phyloP scores from a whole-genome alignment of 768 basidiomycete species.

The Agrocybe chaxingu region DNA sequence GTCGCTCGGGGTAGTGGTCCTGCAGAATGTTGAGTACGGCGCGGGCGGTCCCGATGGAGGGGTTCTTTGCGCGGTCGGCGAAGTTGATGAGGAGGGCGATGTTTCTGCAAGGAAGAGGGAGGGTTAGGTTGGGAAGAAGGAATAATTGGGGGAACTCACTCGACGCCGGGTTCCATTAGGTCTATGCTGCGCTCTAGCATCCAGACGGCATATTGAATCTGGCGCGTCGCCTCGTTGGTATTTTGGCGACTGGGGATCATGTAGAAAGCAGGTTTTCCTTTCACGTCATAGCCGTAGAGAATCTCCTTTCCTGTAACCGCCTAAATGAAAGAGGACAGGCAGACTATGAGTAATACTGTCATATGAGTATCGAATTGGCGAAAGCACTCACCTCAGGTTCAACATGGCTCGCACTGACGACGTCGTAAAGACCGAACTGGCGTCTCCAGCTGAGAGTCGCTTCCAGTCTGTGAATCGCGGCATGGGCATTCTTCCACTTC shows the following conservation, averaged over 20 bases:
- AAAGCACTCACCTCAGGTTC: slow-evolving; percentile 62
- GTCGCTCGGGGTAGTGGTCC: slow-evolving; percentile 83
- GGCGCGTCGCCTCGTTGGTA: slow-evolving; percentile 62
- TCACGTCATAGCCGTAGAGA: slow-evolving; percentile 69
- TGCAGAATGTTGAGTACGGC: slow-evolving; percentile 66
- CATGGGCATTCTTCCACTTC: slow-evolving; percentile 56
- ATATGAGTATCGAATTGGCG: background rate
- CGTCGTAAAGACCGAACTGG: slow-evolving; percentile 70
- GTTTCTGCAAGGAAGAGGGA: slow-evolving; percentile 39
- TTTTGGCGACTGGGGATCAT: slow-evolving; percentile 73
- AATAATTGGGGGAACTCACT: slow-evolving; percentile 42
- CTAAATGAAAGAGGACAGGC: slow-evolving; percentile 27
- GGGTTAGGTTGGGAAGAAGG: background rate
- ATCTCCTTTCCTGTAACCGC: slow-evolving; percentile 82
- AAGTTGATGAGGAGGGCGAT: slow-evolving; percentile 75
- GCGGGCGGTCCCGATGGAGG: slow-evolving; percentile 38
- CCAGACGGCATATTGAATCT: slow-evolving; percentile 75
- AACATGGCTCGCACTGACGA: slow-evolving; percentile 57
- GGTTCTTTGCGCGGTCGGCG: slow-evolving; percentile 65
- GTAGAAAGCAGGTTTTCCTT: slow-evolving; percentile 66
- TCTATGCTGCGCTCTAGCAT: slow-evolving; percentile 74
- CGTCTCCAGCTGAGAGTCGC: slow-evolving; percentile 76
- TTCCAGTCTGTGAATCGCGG: slow-evolving; percentile 67
- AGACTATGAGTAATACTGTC: background rate
- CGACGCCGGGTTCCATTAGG: slow-evolving; percentile 78